These are phyloP conservation scores for Paspalum vaginatum DNA, from an alignment of 176 grass and related monocot species.

Conservation along the genomic window DNA sequence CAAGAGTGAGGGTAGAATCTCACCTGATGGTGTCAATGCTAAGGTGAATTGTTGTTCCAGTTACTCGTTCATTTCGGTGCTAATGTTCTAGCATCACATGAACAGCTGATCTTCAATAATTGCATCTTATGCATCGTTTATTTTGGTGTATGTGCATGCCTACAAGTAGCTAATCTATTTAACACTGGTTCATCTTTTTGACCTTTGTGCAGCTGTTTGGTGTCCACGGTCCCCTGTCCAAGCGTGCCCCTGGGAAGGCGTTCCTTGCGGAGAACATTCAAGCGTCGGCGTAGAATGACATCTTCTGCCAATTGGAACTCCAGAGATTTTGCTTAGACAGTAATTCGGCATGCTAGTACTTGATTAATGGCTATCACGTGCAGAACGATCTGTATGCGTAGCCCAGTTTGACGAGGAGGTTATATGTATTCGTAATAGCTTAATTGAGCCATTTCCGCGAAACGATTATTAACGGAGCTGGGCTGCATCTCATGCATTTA, in stretches of 20 bases:
- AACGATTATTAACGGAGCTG: background rate
- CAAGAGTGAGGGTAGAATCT: constrained; percentile 44
- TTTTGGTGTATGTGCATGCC: background rate
- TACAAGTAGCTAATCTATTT: background rate
- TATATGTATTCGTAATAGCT: constrained; percentile 19
- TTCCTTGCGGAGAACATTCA: constrained; percentile 20
- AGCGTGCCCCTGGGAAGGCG: constrained; percentile 10
- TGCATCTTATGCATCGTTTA: background rate
- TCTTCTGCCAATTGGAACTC: constrained; percentile 11
- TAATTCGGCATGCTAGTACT: constrained; percentile 21
- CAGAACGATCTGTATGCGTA: constrained; percentile 11
- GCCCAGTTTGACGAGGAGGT: background rate
- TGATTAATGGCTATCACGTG: background rate
- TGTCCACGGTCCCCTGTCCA: constrained; percentile 16
- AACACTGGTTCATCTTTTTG: constrained; percentile 1
- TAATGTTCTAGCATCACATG: background rate
- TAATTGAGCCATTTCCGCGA: constrained; percentile 4
- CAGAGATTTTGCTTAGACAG: background rate
- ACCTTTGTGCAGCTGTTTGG: constrained; percentile 15
- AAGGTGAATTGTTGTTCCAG: background rate
- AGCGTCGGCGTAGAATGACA: background rate
- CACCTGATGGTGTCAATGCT: constrained; percentile 43
- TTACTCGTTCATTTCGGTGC: background rate
- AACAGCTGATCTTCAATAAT: background rate
- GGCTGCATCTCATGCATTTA: background rate